Evolutionary conservation across 2,329 filamentous ascomycete species (phyloP).

Genomic region (Colletotrichum sp.): DNA sequence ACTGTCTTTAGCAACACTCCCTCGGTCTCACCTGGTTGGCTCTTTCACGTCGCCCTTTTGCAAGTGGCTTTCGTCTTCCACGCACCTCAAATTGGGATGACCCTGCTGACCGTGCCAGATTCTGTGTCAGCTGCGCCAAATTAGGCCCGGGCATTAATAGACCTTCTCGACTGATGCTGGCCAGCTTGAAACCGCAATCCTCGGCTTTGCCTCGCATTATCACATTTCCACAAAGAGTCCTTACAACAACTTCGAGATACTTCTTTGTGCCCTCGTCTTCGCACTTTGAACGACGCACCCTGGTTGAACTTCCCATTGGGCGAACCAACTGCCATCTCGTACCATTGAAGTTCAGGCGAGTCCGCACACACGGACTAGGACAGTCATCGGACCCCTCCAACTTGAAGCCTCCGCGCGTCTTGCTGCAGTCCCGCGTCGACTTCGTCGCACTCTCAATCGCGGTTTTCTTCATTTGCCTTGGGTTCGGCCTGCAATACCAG

Average conservation of each 20-base stretch:
- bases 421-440: conserved; percentile 20
- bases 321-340: not conserved
- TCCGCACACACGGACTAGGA: not conserved
- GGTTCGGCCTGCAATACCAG: conserved; percentile 11
- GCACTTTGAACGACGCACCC: not conserved
- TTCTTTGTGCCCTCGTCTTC: not conserved
- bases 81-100: not conserved
- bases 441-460: conserved; percentile 2
- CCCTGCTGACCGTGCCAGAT: conserved; percentile 13
- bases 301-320: not conserved
- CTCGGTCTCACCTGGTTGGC: not conserved
- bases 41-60: not conserved
- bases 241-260: not conserved
- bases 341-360: not conserved
- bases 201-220: conserved; percentile 14
- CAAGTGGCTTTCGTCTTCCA: not conserved
- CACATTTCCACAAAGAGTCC: not conserved
- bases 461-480: conserved; percentile 15
- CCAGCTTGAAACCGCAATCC: conserved; percentile 16
- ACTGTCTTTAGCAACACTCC: not conserved
- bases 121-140: not conserved
- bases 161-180: conserved; percentile 17
- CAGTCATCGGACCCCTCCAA: not conserved
- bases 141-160: not conserved
- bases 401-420: not conserved